Evolutionary conservation across 192 early-diverging fungal genomes (phyloP).

Genomic region (Jimgerdemannia flammicorona): DNA sequence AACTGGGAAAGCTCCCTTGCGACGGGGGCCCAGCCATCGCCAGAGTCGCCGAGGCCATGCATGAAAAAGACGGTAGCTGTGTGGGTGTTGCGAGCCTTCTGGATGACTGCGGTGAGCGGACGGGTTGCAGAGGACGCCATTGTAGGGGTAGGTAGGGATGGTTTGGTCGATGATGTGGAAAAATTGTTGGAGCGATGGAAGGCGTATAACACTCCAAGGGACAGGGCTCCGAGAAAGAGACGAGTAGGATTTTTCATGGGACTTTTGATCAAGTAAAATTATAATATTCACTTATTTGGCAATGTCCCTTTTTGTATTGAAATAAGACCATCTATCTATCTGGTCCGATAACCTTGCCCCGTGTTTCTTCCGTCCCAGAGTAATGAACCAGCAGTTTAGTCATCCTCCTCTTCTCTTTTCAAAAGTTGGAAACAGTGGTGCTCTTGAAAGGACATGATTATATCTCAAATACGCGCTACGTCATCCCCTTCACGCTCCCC

Average conservation of each 20-base stretch:
- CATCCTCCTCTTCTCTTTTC: too few species aligned
- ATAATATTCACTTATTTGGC: too few species aligned
- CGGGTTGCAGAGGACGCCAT: background rate
- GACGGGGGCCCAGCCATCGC: conserved; percentile 54
- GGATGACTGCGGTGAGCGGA: conserved; percentile 33
- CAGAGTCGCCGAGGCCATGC: conserved; percentile 61
- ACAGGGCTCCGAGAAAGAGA: background rate
- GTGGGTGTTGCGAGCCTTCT: conserved; percentile 36
- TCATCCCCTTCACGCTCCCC: too few species aligned
- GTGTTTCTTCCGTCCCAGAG: too few species aligned
- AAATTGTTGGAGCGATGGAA: too few species aligned
- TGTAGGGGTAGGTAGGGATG: background rate
- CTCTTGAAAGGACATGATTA: too few species aligned
- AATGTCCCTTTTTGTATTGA: too few species aligned
- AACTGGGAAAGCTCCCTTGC: conserved; percentile 44
- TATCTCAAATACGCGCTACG: too few species aligned
- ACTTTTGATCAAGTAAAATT: background rate
- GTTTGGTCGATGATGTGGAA: background rate
- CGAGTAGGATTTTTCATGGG: background rate
- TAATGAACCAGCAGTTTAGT: too few species aligned
- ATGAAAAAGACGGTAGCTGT: conserved; percentile 54
- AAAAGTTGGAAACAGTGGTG: too few species aligned
- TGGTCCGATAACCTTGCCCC: too few species aligned
- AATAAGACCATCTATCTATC: too few species aligned
- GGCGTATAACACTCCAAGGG: background rate